These are phyloP conservation scores for Aspergillus ustus DNA, from an alignment of 2,329 filamentous ascomycete species.

Conservation along the genomic window DNA sequence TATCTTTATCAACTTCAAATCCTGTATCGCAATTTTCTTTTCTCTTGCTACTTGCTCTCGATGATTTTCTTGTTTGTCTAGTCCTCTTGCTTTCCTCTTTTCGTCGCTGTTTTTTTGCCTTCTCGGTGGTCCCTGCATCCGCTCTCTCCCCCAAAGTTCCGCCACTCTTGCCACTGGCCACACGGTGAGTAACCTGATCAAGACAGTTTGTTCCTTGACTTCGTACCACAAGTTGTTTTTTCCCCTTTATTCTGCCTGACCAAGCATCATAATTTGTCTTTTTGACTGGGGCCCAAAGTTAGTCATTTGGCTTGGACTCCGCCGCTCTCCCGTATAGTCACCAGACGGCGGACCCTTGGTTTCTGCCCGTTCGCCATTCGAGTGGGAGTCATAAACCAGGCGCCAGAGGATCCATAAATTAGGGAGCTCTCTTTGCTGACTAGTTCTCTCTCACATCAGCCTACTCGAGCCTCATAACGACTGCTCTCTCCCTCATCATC, in stretches of 20 bases:
- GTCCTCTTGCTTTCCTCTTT: background rate
- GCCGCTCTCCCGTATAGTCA: constrained; percentile 25
- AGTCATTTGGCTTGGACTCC: constrained; percentile 21
- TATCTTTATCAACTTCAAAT: background rate
- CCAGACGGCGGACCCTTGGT: constrained; percentile 24
- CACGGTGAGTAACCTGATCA: constrained; percentile 22
- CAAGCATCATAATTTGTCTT: constrained; percentile 14
- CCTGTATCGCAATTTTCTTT: background rate
- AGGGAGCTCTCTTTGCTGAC: constrained; percentile 22
- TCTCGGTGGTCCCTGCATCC: constrained; percentile 27
- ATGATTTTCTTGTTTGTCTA: constrained; percentile 11
- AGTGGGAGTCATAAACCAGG: constrained; percentile 23
- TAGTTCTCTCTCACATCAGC: constrained; percentile 24
- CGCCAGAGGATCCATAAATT: constrained; percentile 20
- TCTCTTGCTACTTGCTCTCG: constrained; percentile 2
- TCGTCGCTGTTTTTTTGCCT: constrained; percentile 13
- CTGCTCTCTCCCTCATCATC: constrained; percentile 3
- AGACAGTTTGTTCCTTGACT: constrained; percentile 5
- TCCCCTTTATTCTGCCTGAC: constrained; percentile 19
- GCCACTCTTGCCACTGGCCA: constrained; percentile 27
- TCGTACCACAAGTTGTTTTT: constrained; percentile 1
- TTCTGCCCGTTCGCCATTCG: constrained; percentile 17
- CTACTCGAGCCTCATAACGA: constrained; percentile 23
- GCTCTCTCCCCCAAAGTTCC: constrained; percentile 20
- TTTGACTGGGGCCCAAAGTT: constrained; percentile 21